A percentile compares a stretch with the other conserved stretches of the same genome.
Evolutionary conservation across 208 protist genomes (phyloP).

Genomic region (Acanthamoeba lenticulata): DNA sequence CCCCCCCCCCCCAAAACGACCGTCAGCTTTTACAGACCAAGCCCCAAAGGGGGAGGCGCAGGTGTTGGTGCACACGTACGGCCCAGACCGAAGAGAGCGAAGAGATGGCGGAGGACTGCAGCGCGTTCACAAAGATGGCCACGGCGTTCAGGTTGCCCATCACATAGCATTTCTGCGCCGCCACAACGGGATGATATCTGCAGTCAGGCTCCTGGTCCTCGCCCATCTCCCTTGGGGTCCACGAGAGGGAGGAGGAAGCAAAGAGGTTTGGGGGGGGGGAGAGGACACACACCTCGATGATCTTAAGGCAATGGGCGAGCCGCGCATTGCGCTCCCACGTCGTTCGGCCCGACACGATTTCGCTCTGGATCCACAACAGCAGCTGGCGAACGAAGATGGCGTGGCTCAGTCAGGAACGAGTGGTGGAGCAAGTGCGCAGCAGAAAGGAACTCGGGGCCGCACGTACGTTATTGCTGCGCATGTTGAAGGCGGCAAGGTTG

Average conservation of each 20-base stretch:
- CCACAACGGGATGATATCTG: neutral
- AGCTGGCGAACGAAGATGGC: neutral
- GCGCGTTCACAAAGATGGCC: neutral
- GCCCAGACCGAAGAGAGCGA: neutral
- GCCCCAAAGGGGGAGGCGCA: neutral
- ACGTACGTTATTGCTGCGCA: neutral
- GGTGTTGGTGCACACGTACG: neutral
- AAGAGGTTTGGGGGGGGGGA: too few species aligned
- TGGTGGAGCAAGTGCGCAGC: neutral
- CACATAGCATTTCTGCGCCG: neutral
- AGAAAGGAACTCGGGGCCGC: neutral
- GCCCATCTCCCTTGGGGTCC: neutral
- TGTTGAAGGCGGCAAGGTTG: neutral
- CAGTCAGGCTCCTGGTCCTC: neutral
- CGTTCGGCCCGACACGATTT: neutral
- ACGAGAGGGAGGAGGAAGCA: neutral
- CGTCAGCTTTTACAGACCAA: too few species aligned
- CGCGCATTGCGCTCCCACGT: neutral
- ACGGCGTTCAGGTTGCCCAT: neutral
- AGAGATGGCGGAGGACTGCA: constrained; percentile 8
- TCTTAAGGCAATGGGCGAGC: constrained; percentile 14
- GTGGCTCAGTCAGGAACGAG: neutral
- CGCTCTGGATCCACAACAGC: neutral
- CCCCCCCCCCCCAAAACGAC: too few species aligned
- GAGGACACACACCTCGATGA: neutral